These are phyloP conservation scores for Neofusicoccum kwambonambiense DNA, from an alignment of 2,329 filamentous ascomycete species.

Conservation along the genomic window DNA sequence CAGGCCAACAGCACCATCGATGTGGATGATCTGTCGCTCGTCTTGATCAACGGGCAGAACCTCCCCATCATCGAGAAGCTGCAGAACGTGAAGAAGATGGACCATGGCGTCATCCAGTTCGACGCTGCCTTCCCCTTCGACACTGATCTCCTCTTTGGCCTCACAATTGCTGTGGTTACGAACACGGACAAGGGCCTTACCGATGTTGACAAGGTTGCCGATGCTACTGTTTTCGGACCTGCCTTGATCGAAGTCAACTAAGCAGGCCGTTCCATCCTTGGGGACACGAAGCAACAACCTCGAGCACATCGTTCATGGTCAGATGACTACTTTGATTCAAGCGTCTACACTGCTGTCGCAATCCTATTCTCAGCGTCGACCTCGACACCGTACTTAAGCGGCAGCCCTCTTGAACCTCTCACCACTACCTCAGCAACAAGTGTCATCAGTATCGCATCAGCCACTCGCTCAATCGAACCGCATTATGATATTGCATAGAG, in stretches of 20 bases:
- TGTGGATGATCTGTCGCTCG: not conserved
- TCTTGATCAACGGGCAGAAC: constrained; percentile 12
- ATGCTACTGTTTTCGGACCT: constrained; percentile 10
- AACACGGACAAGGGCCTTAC: constrained; percentile 8
- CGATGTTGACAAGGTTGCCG: constrained; percentile 10
- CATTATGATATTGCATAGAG: too few relatives aligned
- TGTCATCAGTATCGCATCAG: too few relatives aligned
- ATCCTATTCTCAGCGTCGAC: too few relatives aligned
- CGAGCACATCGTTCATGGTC: too few relatives aligned
- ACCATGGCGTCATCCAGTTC: constrained; percentile 5
- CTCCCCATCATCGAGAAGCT: constrained; percentile 14
- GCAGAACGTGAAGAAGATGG: constrained; percentile 8
- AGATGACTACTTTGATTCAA: too few relatives aligned
- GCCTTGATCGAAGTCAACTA: constrained; percentile 9
- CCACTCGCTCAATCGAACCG: too few relatives aligned
- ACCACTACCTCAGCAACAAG: too few relatives aligned
- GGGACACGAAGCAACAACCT: too few relatives aligned
- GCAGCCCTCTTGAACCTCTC: too few relatives aligned
- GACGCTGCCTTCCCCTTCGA: constrained; percentile 9
- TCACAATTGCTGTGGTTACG: constrained; percentile 6
- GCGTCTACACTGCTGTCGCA: too few relatives aligned
- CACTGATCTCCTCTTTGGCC: constrained; percentile 3
- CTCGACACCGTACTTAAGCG: too few relatives aligned
- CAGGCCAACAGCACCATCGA: not conserved
- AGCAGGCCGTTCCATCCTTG: too few relatives aligned